Conservation (phyloP, 2,329 filamentous ascomycete genomes). For the Helotiales sp. region DNA sequence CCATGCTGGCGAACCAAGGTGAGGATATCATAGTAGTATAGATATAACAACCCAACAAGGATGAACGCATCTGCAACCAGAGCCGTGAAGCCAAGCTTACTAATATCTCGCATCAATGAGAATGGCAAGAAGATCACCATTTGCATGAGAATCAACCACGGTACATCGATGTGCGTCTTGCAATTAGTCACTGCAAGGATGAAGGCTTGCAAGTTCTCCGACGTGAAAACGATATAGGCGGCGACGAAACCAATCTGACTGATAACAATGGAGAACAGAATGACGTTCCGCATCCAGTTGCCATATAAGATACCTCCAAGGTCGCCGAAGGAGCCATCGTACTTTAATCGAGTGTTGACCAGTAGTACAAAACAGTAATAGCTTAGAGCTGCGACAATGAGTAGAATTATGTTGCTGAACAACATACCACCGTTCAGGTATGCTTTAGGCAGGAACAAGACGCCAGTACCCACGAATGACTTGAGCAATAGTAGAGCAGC, state of each 20-base stretch:
- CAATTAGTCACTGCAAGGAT: conserved; percentile 89
- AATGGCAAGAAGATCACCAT: conserved; percentile 94
- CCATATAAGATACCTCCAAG: conserved; percentile 93
- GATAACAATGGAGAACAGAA: conserved; percentile 88
- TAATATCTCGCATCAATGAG: conserved; percentile 92
- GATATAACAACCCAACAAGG: conserved; percentile 83
- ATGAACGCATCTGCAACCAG: conserved; percentile 94
- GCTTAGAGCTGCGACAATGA: conserved; percentile 80
- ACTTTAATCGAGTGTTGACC: conserved; percentile 78
- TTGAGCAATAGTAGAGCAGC: conserved; percentile 88
- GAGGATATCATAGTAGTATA: conserved; percentile 92
- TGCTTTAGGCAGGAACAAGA: conserved; percentile 87
- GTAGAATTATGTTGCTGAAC: conserved; percentile 89
- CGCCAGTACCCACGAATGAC: conserved; percentile 96
- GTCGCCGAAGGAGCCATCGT: conserved; percentile 95
- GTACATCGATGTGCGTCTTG: conserved; percentile 80
- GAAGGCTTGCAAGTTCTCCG: conserved; percentile 93
- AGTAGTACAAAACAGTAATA: conserved; percentile 98
- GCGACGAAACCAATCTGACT: conserved; percentile 95
- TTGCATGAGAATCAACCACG: conserved; percentile 89
- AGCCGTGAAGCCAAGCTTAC: conserved; percentile 93
- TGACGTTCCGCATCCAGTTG: conserved; percentile 82
- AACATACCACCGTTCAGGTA: conserved; percentile 97
- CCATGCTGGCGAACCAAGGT: conserved; percentile 74
- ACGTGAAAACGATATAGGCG: conserved; percentile 95